A percentile compares a stretch with the other conserved stretches of the same genome.
phyloP scores from a whole-genome alignment of 768 basidiomycete genomes.

The Russula emetica region DNA sequence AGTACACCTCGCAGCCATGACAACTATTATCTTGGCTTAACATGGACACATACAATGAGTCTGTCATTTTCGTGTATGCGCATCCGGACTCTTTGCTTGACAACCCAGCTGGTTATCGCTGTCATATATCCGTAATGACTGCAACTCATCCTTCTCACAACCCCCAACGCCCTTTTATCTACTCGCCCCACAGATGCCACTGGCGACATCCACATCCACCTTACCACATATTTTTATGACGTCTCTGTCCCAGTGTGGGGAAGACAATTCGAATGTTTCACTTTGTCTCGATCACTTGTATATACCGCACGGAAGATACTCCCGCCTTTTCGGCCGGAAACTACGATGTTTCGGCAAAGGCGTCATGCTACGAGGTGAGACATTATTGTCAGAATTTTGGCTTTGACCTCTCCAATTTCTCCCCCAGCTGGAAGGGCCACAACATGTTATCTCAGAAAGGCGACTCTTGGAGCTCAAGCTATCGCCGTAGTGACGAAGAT shows the following conservation, averaged over 20 bases:
- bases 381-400: background rate
- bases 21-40: slow-evolving; percentile 8
- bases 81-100: background rate
- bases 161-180: background rate
- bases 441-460: slow-evolving; percentile 21
- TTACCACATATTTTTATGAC: slow-evolving; percentile 1
- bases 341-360: slow-evolving; percentile 22
- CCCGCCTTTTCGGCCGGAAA: slow-evolving; percentile 2
- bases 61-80: background rate
- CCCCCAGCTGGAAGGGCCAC: slow-evolving; percentile 22
- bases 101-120: slow-evolving; percentile 1
- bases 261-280: slow-evolving; percentile 9
- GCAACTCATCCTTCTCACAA: background rate
- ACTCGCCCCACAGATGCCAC: slow-evolving; percentile 1
- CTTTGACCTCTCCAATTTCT: background rate
- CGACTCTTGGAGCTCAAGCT: slow-evolving; percentile 15
- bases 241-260: slow-evolving; percentile 1
- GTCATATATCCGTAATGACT: slow-evolving; percentile 19
- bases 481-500: slow-evolving; percentile 18
- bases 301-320: slow-evolving; percentile 12
- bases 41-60: slow-evolving; percentile 8
- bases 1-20: background rate
- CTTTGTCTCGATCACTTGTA: slow-evolving; percentile 17
- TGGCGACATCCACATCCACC: slow-evolving; percentile 10
- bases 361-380: slow-evolving; percentile 21